Base-by-base conservation (phyloP, 2,329 filamentous ascomycete species). In the Didymella pomorum region DNA sequence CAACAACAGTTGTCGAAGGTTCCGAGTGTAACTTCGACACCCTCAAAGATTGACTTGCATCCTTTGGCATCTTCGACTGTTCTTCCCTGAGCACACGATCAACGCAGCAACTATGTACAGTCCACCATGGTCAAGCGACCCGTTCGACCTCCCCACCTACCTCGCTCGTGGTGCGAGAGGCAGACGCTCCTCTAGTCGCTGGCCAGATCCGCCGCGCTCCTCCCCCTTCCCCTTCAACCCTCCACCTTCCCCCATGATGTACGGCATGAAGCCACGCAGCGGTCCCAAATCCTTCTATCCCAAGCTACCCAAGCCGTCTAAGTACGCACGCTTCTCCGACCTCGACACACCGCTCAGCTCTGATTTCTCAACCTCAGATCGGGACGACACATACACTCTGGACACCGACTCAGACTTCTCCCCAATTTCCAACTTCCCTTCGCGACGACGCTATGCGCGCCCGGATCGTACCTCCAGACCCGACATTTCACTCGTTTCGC, bases 1-100 rank as follows among this genome's bases (percentile, higher is more conserved):
- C 54, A 48, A 52, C 54, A 57, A 52, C 28, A 41, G 18, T 42
- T 20, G 20, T 56, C 11, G 33, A 41, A 45, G 41, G 16, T 21
- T 25, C 11, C 41, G 12, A 41, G 42, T 52, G 35, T 43, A 57
- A 47, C 42, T 20, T 28, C 23, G 12, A 9, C 7, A 14, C 21
- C n/a, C 9, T 53, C 23, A 37, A 46, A 41, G 31, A 43, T 31
- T 45, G 14, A 28, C 16, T 6, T 37, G 6, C 10, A 37, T 18
- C 18, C 21, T 35, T 28, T 20, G 14, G 23, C 39, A 33, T 20
- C 18, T 25, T 8, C 28, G 9, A 25, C 26, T 2, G 8, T 21
- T 20, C 41, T 14, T 8, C 12, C 16, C 39, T 18, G 7, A n/a
- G 16, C 41, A 23, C 23, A n/a, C 23, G 7, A 20, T 9, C 26